Evolutionary conservation across 2,329 filamentous ascomycete species (phyloP), one percentile per base, ranked within the genome.

Genomic region (Gyromitra esculenta): DNA sequence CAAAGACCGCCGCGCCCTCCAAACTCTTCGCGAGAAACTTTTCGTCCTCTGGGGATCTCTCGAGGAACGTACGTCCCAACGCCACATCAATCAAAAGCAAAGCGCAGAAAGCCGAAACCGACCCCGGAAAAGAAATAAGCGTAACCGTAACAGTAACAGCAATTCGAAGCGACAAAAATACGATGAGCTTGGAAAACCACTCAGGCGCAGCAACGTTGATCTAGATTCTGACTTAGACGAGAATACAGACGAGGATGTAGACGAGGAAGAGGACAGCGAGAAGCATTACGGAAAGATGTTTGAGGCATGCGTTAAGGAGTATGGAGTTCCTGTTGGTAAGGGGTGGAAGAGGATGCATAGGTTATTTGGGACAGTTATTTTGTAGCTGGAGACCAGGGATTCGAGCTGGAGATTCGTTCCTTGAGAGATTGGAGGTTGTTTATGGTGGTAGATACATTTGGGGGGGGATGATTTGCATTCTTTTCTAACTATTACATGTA

Each of bases 21-120:
- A 15, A 48, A 9, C 39, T 9, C 76, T 80, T 13, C 71, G 76
- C 7, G 76, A 80, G 63, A 78, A 72, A 63, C 73, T 80, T 21
- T 76, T 73, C 8, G 39, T 75, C 45, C 70, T 80, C 15, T 80
- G 79, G 77, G 79, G 79, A 4, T 67, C 76, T 35, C 71, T 79
- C 11, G 79, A 78, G 41, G 77, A 80, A 69, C 54, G 57, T 5
- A 79, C 70, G 57, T 35, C 21, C 39, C 37, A 60, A 25, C 50
- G 25, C 25, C 37, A 13, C 45, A 56, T 75, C 7, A 15, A 18
- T 18, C n/a, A 66, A 48, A 64, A 62, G 50, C 37, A 39, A 59
- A n/a, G 39, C 37, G 8, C 41, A 39, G 25, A n/a, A 31, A 52
- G 13, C 21, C 25, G 39, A 64, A 70, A 77, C 13, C 62, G 57